Percentiles rank a stretch among this genome's conserved stretches.
Evolutionary conservation across 257 asterid genomes (phyloP).

Genomic region (Solanum chmielewskii): DNA sequence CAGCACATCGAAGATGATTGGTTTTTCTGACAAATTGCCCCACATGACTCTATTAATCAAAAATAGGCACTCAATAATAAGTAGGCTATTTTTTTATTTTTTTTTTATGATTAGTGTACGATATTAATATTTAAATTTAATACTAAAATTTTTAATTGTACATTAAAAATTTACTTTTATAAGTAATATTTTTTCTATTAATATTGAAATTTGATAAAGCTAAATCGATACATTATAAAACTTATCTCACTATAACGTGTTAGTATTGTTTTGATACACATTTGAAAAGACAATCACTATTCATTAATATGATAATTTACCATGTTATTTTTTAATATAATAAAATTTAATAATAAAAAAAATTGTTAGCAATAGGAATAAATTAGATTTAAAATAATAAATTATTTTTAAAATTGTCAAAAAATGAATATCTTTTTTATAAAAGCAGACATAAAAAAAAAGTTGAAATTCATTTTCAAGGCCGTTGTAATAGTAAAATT

Average conservation of each 20-base stretch:
- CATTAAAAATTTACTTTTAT: too few relatives aligned
- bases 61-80: neutral
- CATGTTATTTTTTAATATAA: neutral
- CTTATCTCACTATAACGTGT: too few relatives aligned
- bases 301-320: neutral
- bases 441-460: neutral
- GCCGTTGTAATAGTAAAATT: too few relatives aligned
- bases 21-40: neutral
- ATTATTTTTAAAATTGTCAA: neutral
- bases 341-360: too few relatives aligned
- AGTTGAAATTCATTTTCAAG: too few relatives aligned
- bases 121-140: too few relatives aligned
- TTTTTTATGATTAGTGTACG: too few relatives aligned
- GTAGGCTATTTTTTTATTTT: neutral
- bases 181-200: fast-evolving
- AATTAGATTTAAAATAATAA: too few relatives aligned
- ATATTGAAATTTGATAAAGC: neutral
- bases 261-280: neutral
- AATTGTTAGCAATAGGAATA: neutral
- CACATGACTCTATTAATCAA: neutral
- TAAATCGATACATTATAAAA: fast-evolving
- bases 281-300: neutral
- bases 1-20: neutral
- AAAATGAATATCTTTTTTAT: too few relatives aligned
- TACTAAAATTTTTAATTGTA: too few relatives aligned